Percentiles rank a stretch among this genome's conserved stretches.
Evolutionary conservation across 371 early-diverging fungal species (phyloP).

Genomic region (Mortierella sp.): DNA sequence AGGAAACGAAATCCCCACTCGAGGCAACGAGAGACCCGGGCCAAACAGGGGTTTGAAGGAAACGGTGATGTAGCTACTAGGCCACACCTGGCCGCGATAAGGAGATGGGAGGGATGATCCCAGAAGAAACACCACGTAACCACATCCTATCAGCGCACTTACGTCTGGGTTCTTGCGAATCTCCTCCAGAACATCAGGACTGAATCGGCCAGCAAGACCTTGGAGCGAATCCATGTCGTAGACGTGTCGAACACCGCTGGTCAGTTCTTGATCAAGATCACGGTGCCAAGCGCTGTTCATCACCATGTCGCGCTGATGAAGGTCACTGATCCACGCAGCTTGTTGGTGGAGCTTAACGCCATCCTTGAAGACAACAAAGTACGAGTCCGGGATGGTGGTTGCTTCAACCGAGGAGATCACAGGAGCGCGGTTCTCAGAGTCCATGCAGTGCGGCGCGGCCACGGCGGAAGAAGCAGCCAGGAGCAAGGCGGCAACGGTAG

Average conservation of each 20-base stretch:
- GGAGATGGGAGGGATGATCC: no score
- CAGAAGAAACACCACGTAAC: no score
- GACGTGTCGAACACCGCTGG: slow-evolving; percentile 72
- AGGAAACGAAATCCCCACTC: no score
- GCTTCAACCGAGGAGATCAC: slow-evolving; percentile 69
- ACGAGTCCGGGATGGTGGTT: slow-evolving; percentile 77
- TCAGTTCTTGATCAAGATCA: slow-evolving; percentile 8
- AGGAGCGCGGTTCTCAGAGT: slow-evolving; percentile 61
- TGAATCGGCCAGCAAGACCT: slow-evolving; percentile 86
- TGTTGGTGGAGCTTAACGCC: slow-evolving; percentile 42
- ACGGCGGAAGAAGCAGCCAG: slow-evolving; percentile 19
- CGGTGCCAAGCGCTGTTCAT: slow-evolving; percentile 22
- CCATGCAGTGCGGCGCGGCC: slow-evolving; percentile 8
- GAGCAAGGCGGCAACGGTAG: slow-evolving; percentile 36
- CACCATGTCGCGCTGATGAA: slow-evolving; percentile 18
- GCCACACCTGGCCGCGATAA: no score
- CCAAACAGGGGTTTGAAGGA: no score
- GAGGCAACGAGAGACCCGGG: no score
- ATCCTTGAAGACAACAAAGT: slow-evolving; percentile 87
- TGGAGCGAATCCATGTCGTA: slow-evolving; percentile 78
- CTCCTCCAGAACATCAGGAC: slow-evolving; percentile 68
- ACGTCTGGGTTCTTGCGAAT: slow-evolving; percentile 63
- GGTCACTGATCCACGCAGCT: slow-evolving; percentile 42
- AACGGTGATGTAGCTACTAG: no score
- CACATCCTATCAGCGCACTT: slow-evolving; percentile 4